Evolutionary conservation across 257 asterid genomes (phyloP).

Genomic region (Agastache rugosa): DNA sequence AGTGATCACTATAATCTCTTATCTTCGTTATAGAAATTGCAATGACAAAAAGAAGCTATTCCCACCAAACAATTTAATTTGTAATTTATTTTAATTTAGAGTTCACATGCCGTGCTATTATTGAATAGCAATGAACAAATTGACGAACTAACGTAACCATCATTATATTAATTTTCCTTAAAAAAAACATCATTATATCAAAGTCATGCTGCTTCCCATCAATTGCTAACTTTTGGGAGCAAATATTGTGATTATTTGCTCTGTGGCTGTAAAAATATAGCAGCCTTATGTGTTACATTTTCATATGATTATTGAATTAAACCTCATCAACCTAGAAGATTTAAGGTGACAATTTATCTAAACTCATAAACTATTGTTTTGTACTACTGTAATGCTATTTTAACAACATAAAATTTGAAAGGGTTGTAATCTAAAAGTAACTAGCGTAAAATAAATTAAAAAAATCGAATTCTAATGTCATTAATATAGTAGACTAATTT

Average conservation of each 20-base stretch:
- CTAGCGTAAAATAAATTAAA: too few species aligned
- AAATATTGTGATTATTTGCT: neutral
- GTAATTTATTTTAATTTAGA: slow-evolving; percentile 6
- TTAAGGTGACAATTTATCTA: neutral
- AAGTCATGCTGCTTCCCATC: slow-evolving; percentile 12
- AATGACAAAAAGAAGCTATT: neutral
- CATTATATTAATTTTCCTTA: too few species aligned
- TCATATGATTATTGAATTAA: too few species aligned
- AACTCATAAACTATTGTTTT: too few species aligned
- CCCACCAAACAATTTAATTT: neutral
- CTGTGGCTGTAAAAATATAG: neutral
- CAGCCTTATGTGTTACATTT: neutral
- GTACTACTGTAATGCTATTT: too few species aligned
- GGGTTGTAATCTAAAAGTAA: too few species aligned
- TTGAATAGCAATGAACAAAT: slow-evolving; percentile 28
- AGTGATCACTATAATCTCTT: neutral
- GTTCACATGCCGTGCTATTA: neutral
- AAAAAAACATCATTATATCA: neutral
- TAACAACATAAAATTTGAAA: too few species aligned
- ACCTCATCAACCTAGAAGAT: neutral
- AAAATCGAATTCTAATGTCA: too few species aligned
- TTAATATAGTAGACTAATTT: too few species aligned
- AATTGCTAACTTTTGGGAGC: neutral
- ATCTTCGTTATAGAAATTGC: neutral
- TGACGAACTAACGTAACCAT: neutral